Base-by-base conservation (phyloP, 169 alveolate genomes). In the Babesia ovata region DNA sequence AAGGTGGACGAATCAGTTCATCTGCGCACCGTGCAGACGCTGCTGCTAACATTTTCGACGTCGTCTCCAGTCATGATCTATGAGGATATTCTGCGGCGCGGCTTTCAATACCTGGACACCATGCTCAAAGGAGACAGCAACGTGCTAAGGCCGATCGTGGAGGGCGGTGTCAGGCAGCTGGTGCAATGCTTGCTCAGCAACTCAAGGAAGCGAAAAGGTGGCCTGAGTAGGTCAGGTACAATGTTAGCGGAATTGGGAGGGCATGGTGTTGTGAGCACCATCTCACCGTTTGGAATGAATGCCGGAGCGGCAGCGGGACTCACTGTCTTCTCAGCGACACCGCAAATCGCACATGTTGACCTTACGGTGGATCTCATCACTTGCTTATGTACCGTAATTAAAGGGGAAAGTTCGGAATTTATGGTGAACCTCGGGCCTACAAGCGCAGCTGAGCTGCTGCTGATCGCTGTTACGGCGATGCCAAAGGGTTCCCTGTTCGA, bases 111-210 rank as follows among this genome's bases (percentile, higher is more conserved):
- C 63, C 62, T 71, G 54, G 81, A 71, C 42, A 44, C 24, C 22
- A 45, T 71, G 70, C 60, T 71, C 22, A 26, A 28, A 21, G 42
- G 12, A 6, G 54, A 71, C 16, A 52, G 65, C 56, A 49, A 54
- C 14, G 67, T 22, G n/a, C 39, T 71, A 13, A 61, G 24, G 26
- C 61, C 81, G 11, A 61, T 71, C 29, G 81, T 71, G 2, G 72
- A 71, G 49, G 70, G 81, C n/a, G 81, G 81, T 2, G 19, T 71
- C 29, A 10, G 70, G 46, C 81, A 71, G 54, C 71, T 71, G 81
- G 44, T 59, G 33, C 63, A 58, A 26, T 71, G 81, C 67, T 10
- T 71, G 36, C 65, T 67, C 33, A 26, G 49, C 17, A 21, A 46
- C 48, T 24, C 73, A 16, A 19, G 44, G 26, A 26, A 19, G 28